These are phyloP conservation scores for button mushroom (Agaricus bisporus) DNA, from an alignment of 768 basidiomycete species.

Conservation along the genomic window DNA sequence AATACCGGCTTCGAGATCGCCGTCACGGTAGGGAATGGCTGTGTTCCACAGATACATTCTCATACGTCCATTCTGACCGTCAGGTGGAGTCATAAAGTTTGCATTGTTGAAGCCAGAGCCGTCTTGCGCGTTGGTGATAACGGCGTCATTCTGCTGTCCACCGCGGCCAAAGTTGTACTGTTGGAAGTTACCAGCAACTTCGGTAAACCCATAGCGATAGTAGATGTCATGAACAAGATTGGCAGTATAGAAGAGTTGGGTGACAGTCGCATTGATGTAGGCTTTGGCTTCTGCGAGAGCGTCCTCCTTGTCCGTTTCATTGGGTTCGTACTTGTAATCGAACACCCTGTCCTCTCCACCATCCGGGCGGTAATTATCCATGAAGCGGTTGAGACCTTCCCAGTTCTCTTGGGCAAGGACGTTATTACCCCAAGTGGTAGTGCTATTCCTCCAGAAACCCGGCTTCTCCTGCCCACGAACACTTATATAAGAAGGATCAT, in stretches of 20 bases:
- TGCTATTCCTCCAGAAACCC: constrained; percentile 52
- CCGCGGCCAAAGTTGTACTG: constrained; percentile 94
- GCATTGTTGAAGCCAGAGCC: constrained; percentile 91
- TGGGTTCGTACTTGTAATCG: constrained; percentile 72
- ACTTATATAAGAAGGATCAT: constrained; percentile 51
- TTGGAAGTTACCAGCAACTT: constrained; percentile 93
- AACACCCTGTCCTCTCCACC: constrained; percentile 52
- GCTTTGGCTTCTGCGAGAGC: constrained; percentile 66
- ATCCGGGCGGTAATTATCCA: constrained; percentile 76
- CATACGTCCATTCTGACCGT: constrained; percentile 87
- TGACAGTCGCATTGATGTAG: constrained; percentile 81
- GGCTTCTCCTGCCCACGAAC: constrained; percentile 19
- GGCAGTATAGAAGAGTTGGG: constrained; percentile 85
- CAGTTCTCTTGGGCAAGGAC: constrained; percentile 95
- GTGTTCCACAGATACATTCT: constrained; percentile 98
- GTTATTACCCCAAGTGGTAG: constrained; percentile 86
- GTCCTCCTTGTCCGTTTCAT: constrained; percentile 46
- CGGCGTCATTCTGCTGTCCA: constrained; percentile 80
- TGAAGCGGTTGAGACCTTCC: constrained; percentile 62
- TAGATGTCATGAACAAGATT: constrained; percentile 81
- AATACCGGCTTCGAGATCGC: constrained; percentile 94
- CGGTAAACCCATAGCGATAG: constrained; percentile 86
- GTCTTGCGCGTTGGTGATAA: constrained; percentile 94
- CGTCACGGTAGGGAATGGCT: constrained; percentile 84
- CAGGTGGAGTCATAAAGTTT: constrained; percentile 84